Base-by-base conservation (phyloP, 768 basidiomycete species). In the Termitomyces sp. region DNA sequence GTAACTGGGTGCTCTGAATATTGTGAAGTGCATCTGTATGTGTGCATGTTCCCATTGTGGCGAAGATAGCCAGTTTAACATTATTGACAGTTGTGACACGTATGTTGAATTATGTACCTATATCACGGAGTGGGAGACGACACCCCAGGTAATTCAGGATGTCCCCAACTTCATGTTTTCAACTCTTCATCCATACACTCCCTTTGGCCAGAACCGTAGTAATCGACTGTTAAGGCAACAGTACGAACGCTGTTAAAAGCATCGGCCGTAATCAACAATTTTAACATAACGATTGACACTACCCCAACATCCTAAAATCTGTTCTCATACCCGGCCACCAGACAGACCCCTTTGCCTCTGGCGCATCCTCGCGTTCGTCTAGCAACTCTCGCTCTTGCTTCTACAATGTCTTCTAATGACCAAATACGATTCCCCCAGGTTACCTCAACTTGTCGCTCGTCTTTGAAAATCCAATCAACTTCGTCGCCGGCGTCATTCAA, bases 11-110 rank as follows among this genome's bases (percentile, higher is more conserved):
- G 10, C n/a, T 42, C 40, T 42, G 40, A 10, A 4, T 9, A 26
- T 26, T 26, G 26, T 26, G 26, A 8, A n/a, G n/a, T 4, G n/a
- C 3, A n/a, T 20, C n/a, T n/a, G 40, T 20, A 42, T 42, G n/a
- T 8, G n/a, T 45, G 28, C 35, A 12, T 22, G 22, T 24, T 35
- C 20, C 43, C 24, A 36, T 53, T 22, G n/a, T 14, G 43, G 32
- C n/a, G 58, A 14, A 14, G 45, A 38, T 33, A 32, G 20, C 16
- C 28, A 5, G n/a, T 33, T 58, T 61, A 44, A 61, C 60, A 52
- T 55, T 48, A 38, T 18, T 61, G 60, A 51, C 57, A 61, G 54
- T 33, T 58, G 52, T 61, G 56, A 61, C 60, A 48, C 53, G 53
- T 57, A 22, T 24, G 6, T 1, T 18, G 26, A 16, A 22, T 49